Percentiles rank a stretch among this genome's conserved stretches.
Evolutionary conservation across 2,329 filamentous ascomycete species (phyloP).

Genomic region (Aspergillus sp.): DNA sequence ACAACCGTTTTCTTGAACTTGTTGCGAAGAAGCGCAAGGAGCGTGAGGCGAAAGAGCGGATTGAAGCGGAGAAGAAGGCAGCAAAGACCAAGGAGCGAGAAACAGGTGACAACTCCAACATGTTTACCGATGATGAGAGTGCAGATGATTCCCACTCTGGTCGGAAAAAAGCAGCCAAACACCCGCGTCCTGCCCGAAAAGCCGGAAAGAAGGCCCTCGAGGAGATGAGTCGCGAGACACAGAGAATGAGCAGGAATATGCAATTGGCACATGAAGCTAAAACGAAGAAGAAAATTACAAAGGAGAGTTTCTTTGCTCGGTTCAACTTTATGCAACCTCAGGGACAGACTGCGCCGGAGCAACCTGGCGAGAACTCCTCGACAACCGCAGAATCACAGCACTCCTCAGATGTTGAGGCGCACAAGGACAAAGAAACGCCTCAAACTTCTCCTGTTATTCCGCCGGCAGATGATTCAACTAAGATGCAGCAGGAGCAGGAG

Average conservation of each 20-base stretch:
- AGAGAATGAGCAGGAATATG: constrained; percentile 84
- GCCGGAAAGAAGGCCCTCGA: constrained; percentile 93
- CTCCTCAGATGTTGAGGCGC: constrained; percentile 44
- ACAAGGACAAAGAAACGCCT: constrained; percentile 59
- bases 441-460: constrained; percentile 63
- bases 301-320: constrained; percentile 75
- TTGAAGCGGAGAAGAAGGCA: constrained; percentile 43
- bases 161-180: constrained; percentile 66
- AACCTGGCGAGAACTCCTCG: constrained; percentile 31
- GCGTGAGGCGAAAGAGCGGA: constrained; percentile 65
- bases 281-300: constrained; percentile 88
- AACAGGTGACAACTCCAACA: constrained; percentile 39
- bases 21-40: constrained; percentile 73
- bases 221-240: constrained; percentile 93
- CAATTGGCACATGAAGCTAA: constrained; percentile 86
- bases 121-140: constrained; percentile 53
- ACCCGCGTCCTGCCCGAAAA: constrained; percentile 68
- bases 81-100: constrained; percentile 32
- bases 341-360: constrained; percentile 21
- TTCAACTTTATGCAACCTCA: constrained; percentile 70
- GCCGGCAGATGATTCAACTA: background rate
- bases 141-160: constrained; percentile 64
- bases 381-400: constrained; percentile 53
- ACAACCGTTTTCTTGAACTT: constrained; percentile 68
- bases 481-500: constrained; percentile 16